Conservation (phyloP, 176 grass and related monocot species). For the Triticum timopheevii region DNA sequence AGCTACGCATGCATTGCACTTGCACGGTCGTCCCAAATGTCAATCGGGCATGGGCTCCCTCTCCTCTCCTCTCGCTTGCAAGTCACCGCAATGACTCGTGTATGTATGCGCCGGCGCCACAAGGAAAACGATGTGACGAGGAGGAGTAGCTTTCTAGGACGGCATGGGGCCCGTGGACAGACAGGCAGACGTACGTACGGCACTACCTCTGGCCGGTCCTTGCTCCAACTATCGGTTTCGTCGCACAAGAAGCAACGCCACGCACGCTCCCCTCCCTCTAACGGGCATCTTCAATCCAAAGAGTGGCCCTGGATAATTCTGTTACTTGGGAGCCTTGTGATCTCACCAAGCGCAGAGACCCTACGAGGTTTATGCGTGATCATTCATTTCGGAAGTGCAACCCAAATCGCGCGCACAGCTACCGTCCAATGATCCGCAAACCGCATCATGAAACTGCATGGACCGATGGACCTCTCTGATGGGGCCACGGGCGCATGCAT, state of each 20-base stretch:
- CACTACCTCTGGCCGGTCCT: not conserved
- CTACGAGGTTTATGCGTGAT: no score
- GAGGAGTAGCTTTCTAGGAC: not conserved
- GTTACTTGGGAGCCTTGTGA: no score
- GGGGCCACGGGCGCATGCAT: no score
- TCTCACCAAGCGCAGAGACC: no score
- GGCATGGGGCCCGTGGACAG: not conserved
- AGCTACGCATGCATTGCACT: no score
- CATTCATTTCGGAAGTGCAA: no score
- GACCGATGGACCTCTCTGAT: no score
- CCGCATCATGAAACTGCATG: not conserved
- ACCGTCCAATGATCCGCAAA: no score
- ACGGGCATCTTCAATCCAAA: no score
- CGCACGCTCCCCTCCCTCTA: no score
- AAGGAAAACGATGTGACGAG: not conserved
- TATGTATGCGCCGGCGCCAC: not conserved
- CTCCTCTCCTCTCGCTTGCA: not conserved
- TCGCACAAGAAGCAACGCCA: not conserved
- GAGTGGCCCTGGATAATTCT: no score
- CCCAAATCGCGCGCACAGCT: no score
- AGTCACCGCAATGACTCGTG: not conserved
- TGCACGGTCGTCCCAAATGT: not conserved
- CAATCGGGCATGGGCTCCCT: not conserved
- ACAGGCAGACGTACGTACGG: not conserved
- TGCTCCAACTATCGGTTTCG: not conserved